Conservation (phyloP, 805 yeast species). For the Maudiozyma turicensis region DNA sequence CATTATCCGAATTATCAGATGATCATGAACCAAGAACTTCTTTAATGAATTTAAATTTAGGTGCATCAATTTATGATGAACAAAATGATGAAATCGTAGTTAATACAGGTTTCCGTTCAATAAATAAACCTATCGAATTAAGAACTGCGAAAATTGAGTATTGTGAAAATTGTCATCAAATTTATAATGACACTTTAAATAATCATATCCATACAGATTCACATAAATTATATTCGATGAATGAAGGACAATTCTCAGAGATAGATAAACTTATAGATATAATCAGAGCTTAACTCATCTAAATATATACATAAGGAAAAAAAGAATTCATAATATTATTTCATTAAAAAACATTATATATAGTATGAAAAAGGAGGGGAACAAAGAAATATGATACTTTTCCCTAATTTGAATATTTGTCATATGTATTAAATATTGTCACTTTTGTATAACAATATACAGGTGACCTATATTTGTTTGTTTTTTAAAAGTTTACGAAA, state of each 20-base stretch:
- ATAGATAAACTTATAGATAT: conserved; percentile 56
- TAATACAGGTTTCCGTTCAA: background rate
- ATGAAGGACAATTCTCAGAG: conserved; percentile 57
- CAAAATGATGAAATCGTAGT: background rate
- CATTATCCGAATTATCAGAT: background rate
- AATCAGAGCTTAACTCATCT: background rate
- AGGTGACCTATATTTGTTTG: too few species aligned
- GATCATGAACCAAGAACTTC: background rate
- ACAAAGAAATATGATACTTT: too few species aligned
- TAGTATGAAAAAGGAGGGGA: too few species aligned
- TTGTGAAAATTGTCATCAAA: conserved; percentile 85
- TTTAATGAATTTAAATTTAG: background rate
- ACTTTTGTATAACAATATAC: too few species aligned
- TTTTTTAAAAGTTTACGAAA: too few species aligned
- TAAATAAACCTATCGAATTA: background rate
- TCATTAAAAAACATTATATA: too few species aligned
- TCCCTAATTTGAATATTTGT: too few species aligned
- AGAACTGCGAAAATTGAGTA: conserved; percentile 27
- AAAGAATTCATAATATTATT: too few species aligned
- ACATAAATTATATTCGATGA: conserved; percentile 69
- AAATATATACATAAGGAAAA: too few species aligned
- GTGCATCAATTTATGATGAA: background rate
- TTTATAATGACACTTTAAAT: conserved; percentile 60
- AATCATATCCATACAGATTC: conserved; percentile 58
- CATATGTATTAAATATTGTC: too few species aligned